phyloP scores from a whole-genome alignment of 257 asterid species.

The Rauvolfia tetraphylla region DNA sequence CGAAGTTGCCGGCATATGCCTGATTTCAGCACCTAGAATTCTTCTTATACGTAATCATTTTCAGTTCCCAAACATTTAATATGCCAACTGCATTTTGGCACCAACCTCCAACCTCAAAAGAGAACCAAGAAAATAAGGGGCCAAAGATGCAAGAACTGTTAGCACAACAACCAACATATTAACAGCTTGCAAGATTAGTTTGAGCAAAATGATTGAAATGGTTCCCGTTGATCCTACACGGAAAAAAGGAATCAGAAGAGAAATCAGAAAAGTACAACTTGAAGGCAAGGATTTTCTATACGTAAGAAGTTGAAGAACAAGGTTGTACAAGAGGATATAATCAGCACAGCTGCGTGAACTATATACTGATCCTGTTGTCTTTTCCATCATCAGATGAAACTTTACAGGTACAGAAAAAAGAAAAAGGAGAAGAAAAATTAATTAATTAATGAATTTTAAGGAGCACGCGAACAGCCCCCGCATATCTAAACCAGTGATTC shows the following conservation, averaged over 20 bases:
- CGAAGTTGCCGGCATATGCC: too few species aligned
- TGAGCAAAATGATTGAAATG: too few species aligned
- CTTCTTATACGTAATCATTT: too few species aligned
- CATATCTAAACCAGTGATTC: constrained; percentile 12
- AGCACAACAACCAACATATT: too few species aligned
- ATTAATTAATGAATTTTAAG: constrained; percentile 11
- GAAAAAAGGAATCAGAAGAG: neutral
- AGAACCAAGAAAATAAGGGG: too few species aligned
- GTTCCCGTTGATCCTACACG: neutral
- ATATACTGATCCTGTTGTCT: constrained; percentile 16
- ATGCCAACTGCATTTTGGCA: neutral
- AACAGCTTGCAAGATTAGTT: too few species aligned
- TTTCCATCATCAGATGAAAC: constrained; percentile 32
- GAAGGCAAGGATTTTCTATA: neutral
- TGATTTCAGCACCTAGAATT: too few species aligned
- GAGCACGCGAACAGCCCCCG: constrained; percentile 20
- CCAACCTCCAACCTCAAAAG: neutral
- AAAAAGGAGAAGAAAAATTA: neutral
- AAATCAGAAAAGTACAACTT: neutral
- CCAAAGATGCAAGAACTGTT: too few species aligned
- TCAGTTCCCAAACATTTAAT: too few species aligned
- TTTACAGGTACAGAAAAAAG: neutral
- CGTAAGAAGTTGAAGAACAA: constrained; percentile 17
- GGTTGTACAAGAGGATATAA: constrained; percentile 9
- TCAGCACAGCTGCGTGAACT: constrained; percentile 3